Percentiles rank a stretch among this genome's conserved stretches.
phyloP scores from a whole-genome alignment of 176 grass and related monocot genomes.

The Oryza officinalis region DNA sequence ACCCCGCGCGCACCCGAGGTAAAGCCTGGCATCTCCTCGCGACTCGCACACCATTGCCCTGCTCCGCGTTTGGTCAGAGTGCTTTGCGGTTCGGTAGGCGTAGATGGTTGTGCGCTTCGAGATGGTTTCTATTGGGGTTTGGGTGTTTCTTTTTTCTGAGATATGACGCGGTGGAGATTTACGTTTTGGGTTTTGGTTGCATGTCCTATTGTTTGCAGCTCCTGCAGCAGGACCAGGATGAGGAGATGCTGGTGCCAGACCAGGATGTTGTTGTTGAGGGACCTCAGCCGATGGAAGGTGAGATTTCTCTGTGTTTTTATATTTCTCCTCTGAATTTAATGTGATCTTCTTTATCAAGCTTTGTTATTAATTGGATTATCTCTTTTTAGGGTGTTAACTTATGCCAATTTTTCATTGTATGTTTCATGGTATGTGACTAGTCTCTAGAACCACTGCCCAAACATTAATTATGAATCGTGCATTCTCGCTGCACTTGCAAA shows the following conservation, averaged over 20 bases:
- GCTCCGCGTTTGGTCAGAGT: not conserved
- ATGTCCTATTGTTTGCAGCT: conserved; percentile 33
- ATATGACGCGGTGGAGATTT: not conserved
- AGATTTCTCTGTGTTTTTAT: not conserved
- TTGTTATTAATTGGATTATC: not conserved
- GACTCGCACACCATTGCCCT: not conserved
- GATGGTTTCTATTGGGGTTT: not conserved
- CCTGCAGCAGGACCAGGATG: conserved; percentile 47
- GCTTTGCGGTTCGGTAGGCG: not conserved
- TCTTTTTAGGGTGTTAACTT: not conserved
- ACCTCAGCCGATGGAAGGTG: conserved; percentile 68
- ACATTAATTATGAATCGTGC: not conserved
- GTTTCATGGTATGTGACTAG: not conserved
- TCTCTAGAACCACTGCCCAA: not conserved
- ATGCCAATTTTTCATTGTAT: not conserved
- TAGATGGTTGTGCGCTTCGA: conserved; percentile 22
- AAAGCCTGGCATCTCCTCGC: not conserved
- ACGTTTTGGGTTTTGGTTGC: not conserved
- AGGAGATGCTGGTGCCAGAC: conserved; percentile 62
- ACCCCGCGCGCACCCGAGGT: conserved; percentile 53
- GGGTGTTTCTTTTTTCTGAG: not conserved
- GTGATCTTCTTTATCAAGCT: not conserved
- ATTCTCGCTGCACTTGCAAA: not conserved
- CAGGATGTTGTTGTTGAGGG: conserved; percentile 47
- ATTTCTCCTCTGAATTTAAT: not conserved